Percentiles rank a stretch among this genome's conserved stretches.
Evolutionary conservation across 2,329 filamentous ascomycete species (phyloP).

Genomic region (Colletotrichum cordylinicola): DNA sequence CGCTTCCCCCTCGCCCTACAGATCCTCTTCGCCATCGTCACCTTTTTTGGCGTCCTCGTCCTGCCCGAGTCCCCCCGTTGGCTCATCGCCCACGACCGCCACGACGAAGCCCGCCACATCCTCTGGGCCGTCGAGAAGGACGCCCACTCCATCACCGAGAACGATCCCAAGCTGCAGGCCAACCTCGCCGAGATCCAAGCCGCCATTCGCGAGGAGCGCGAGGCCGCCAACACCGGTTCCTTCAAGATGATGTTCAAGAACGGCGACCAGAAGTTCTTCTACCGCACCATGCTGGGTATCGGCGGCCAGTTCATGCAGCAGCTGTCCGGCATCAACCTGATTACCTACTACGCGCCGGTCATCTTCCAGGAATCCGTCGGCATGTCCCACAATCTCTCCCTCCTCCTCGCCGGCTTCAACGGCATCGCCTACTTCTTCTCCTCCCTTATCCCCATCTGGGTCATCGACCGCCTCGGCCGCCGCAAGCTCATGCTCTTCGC

Average conservation of each 20-base stretch:
- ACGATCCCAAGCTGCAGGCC: constrained; percentile 29
- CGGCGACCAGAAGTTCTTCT: constrained; percentile 45
- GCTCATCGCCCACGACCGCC: constrained; percentile 52
- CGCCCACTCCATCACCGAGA: constrained; percentile 28
- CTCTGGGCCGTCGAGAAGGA: constrained; percentile 35
- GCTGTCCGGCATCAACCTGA: constrained; percentile 37
- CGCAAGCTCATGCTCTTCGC: constrained; percentile 64
- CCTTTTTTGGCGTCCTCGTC: constrained; percentile 35
- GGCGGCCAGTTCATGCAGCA: constrained; percentile 52
- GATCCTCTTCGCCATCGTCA: constrained; percentile 44
- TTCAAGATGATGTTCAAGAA: constrained; percentile 45
- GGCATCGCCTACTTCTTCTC: constrained; percentile 41
- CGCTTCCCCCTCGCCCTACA: constrained; percentile 52
- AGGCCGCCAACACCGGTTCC: constrained; percentile 35
- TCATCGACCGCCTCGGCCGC: constrained; percentile 51
- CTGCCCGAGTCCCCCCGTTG: constrained; percentile 51
- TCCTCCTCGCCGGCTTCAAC: constrained; percentile 60
- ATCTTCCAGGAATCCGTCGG: constrained; percentile 51
- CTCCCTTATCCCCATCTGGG: constrained; percentile 36
- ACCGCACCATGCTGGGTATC: constrained; percentile 44
- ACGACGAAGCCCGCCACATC: constrained; percentile 45
- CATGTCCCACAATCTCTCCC: constrained; percentile 47
- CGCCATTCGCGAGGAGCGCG: constrained; percentile 44
- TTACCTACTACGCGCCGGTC: constrained; percentile 42
- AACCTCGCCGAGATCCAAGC: constrained; percentile 42